Conservation (phyloP, 768 basidiomycete species). For the Suillus americanus region DNA sequence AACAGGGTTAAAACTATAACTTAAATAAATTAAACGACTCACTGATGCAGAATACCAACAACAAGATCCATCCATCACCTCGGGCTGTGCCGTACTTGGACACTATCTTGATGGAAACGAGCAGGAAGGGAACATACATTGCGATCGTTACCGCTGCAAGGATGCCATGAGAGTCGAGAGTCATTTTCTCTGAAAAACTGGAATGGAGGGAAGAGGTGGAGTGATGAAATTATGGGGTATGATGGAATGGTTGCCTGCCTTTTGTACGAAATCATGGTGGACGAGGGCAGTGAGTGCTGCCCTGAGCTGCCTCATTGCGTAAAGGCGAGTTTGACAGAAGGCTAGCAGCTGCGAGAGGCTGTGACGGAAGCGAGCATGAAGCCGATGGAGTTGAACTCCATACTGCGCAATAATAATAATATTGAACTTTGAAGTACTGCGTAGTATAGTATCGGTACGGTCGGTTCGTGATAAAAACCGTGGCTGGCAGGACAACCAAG, state of each 20-base stretch:
- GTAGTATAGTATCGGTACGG: neutral
- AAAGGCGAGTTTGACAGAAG: neutral
- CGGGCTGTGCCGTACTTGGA: constrained; percentile 55
- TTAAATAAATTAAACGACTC: constrained; percentile 21
- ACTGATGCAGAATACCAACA: constrained; percentile 62
- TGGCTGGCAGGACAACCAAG: neutral
- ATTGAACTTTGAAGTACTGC: neutral
- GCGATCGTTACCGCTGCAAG: constrained; percentile 60
- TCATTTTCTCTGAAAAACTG: constrained; percentile 22
- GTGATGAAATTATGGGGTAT: constrained; percentile 5
- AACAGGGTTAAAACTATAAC: constrained; percentile 5
- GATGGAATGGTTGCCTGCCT: neutral
- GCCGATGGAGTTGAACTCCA: neutral
- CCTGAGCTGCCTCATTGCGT: neutral
- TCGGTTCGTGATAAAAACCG: neutral
- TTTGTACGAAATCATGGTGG: constrained; percentile 20
- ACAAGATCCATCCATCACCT: constrained; percentile 67
- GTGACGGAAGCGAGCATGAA: neutral
- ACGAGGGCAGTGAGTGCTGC: constrained; percentile 20
- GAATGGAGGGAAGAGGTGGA: neutral
- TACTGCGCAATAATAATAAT: neutral
- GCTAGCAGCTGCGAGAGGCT: neutral
- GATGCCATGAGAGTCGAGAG: constrained; percentile 42
- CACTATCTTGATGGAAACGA: constrained; percentile 44
- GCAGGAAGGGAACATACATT: constrained; percentile 57